Evolutionary conservation across 768 basidiomycete genomes (phyloP), one percentile per base, ranked within the genome.

Genomic region (Gautieria morchelliformis): DNA sequence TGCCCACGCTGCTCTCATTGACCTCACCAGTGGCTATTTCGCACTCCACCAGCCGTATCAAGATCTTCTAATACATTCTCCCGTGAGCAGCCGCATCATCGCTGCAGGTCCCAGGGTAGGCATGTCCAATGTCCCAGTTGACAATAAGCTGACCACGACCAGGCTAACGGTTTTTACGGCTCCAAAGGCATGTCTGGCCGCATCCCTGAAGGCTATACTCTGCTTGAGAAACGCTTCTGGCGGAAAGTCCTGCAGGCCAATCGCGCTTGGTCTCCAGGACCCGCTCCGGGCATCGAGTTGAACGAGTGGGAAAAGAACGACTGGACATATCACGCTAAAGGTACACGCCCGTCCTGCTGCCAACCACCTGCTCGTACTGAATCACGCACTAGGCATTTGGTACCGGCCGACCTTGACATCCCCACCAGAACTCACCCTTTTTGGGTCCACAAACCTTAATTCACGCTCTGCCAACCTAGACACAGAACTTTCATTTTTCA

Each of bases 281-380:
- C 42, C n/a, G 56, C 15, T 4, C 65, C 71, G 35, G 81, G 83
- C 0, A 78, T 99, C 22, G 75, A 83, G 55, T 74, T 99, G 60
- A 78, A 74, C 58, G 95, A 99, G 69, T 99, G 96, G 96, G 79
- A 83, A 65, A 80, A 79, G 61, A 72, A 77, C 22, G 91, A 87
- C 4, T 99, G 96, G 96, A 98, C 96, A 1, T 99, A 99, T 71
- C 96, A 99, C 66, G 90, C 96, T 24, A 99, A 99, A 78, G 96
- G 94, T 95, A 60, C 40, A 69, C 61, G 27, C 39, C 54, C 33
- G 9, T 20, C 24, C 24, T 9, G 8, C 1, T 52, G 41, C 51
- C 42, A 11, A 19, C 24, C 45, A 19, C 20, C 42, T 45, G 35
- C 30, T 42, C 24, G 24, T 58, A 32, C 49, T 59, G 27, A 30